Base-by-base conservation (phyloP, 768 basidiomycete species). In the Suillus discolor region DNA sequence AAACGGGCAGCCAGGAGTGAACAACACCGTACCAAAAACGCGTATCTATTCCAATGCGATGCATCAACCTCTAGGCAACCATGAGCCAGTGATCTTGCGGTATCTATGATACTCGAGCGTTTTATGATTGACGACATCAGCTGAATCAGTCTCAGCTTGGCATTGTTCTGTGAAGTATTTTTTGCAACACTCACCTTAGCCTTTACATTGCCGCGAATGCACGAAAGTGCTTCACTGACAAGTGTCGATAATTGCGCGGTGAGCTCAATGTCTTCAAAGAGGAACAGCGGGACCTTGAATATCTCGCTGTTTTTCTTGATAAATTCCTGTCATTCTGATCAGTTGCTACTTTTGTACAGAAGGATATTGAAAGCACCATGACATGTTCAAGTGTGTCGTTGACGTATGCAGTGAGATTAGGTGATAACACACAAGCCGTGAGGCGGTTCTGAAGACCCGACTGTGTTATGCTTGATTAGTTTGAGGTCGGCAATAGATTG, bases 11-110 rank as follows among this genome's bases (percentile, higher is more conserved):
- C 4, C 39, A 64, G 53, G 55, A 61, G 44, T n/a, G 44, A 61
- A n/a, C 36, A 13, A 41, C 18, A 8, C 57, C 34, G n/a, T 59
- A 64, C 63, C 63, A 64, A 59, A 54, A 64, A 59, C 3, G 63
- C 39, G 44, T 25, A 64, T 44, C 55, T 41, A 41, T 31, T 64
- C 63, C 63, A 64, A 45, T 64, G 54, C 0, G 13, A 36, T 34
- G 63, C 7, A 23, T 41, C 51, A 13, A 60, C 39, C 55, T 64
- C 63, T 38, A 64, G 23, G 45, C 63, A 57, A 6, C 45, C 45
- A 47, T 47, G 45, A 2, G 45, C 23, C 2, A 54, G 25, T 20
- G 31, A 39, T 31, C 59, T 57, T 6, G 59, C 20, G 2, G 57
- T 39, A 3, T 65, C 64, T 25, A 65, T 59, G n/a, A 65, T 65